Evolutionary conservation across 129 eudicot genomes (phyloP), one percentile per base, ranked within the genome.

Genomic region (Lactuca sativa): DNA sequence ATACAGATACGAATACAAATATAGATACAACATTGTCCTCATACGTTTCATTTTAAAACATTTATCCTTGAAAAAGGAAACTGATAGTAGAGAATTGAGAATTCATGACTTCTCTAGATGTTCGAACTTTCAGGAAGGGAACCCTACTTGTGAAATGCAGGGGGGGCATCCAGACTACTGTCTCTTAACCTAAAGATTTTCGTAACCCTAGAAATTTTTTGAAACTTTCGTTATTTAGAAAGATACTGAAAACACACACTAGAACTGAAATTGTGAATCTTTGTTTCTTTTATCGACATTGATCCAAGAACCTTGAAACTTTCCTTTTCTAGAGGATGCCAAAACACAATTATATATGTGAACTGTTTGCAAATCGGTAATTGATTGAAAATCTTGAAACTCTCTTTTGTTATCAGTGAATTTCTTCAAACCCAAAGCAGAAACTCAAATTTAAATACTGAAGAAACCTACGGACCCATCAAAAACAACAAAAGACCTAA

Each of bases 381-480:
- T 37, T 38, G 18, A 62, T 38, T 10, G 1, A 55, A 64, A 54
- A 54, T 15, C 30, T 54, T 33, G 47, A 64, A 63, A 49, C 44
- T 67, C 55, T 54, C 4, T 41, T 64, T 13, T 17, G 43, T 34
- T 75, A 54, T 63, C 15, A 32, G 9, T 13, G 47, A 54, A 69
- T 30, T 53, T 8, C 56, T 31, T 9, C 30, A 62, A 70, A 40
- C 76, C 67, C 82, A 66, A 21, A 73, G 31, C 17, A 64, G 38
- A 57, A 65, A 72, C n/a, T 18, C 30, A 51, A 15, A 47, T 65
- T 65, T 38, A 71, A 32, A 36, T 48, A 51, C 48, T 14, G 25
- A 65, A 47, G 37, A 13, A 72, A 61, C 59, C 59, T 56, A 44
- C 5, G 56, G 65, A 31, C 52, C 65, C 5, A 66, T 32, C 4